Percentiles rank a stretch among this genome's conserved stretches.
These are phyloP conservation scores for Coffea canephora DNA, from an alignment of 257 asterid species.

Conservation along the genomic window DNA sequence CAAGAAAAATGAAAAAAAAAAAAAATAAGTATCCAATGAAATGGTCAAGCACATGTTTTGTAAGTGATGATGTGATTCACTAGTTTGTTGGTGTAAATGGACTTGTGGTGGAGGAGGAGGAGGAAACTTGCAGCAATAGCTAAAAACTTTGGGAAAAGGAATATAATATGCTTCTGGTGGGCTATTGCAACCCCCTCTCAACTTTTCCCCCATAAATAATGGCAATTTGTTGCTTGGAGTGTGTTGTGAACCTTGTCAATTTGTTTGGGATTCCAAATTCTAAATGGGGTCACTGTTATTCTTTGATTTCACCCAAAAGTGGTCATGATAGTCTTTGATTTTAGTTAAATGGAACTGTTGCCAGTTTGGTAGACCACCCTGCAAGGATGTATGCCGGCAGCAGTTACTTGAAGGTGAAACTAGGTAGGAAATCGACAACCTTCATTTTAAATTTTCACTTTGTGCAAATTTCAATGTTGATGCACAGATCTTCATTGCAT, in stretches of 20 bases:
- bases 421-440: too few species aligned
- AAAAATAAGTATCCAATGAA: background rate
- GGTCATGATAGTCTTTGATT: background rate
- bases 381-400: background rate
- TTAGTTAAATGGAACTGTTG: background rate
- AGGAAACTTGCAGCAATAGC: background rate
- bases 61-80: background rate
- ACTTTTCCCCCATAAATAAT: background rate
- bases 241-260: background rate
- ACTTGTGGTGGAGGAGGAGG: too few species aligned
- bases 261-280: background rate
- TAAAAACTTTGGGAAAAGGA: background rate
- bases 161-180: slow-evolving; percentile 12
- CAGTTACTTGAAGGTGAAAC: background rate
- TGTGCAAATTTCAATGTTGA: too few species aligned
- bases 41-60: background rate
- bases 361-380: background rate
- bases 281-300: background rate
- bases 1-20: too few species aligned
- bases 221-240: background rate
- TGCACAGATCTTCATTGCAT: too few species aligned
- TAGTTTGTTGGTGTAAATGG: background rate
- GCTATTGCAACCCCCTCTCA: background rate
- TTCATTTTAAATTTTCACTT: background rate
- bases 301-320: background rate